phyloP scores from a whole-genome alignment of 768 basidiomycete species.

The Fomitopsis pulvina region DNA sequence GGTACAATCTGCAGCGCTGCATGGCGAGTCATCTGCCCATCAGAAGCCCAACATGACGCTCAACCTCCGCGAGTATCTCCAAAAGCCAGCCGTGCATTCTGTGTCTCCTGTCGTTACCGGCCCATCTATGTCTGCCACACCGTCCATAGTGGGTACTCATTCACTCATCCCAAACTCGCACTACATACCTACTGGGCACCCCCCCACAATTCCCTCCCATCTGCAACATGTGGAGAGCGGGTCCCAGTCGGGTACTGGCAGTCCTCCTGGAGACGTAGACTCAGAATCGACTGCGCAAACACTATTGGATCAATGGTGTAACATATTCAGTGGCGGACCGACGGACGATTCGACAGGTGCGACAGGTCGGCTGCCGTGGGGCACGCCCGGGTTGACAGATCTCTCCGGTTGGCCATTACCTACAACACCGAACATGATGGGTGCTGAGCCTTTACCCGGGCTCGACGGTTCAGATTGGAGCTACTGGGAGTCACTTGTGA shows the following conservation, averaged over 20 bases:
- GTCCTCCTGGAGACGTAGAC: slow-evolving; percentile 60
- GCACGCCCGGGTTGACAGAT: slow-evolving; percentile 49
- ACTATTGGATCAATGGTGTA: slow-evolving; percentile 80
- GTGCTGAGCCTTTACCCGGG: slow-evolving; percentile 40
- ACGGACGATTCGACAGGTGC: slow-evolving; percentile 22
- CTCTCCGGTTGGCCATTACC: slow-evolving; percentile 46
- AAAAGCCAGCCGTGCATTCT: not conserved
- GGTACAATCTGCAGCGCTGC: slow-evolving; percentile 12
- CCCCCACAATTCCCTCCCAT: slow-evolving; percentile 3
- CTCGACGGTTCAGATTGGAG: slow-evolving; percentile 66
- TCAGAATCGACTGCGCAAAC: slow-evolving; percentile 70
- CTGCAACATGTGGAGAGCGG: slow-evolving; percentile 51
- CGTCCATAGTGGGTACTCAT: not conserved
- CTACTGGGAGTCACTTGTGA: slow-evolving; percentile 81
- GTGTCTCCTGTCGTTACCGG: not conserved
- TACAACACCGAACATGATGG: slow-evolving; percentile 27
- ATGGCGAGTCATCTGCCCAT: slow-evolving; percentile 16
- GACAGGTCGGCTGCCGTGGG: slow-evolving; percentile 47
- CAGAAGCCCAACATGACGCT: slow-evolving; percentile 48
- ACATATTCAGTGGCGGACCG: slow-evolving; percentile 64
- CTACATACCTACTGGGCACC: not conserved
- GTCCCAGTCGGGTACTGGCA: slow-evolving; percentile 62
- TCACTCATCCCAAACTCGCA: not conserved
- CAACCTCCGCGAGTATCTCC: slow-evolving; percentile 36
- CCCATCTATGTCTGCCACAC: not conserved